These are phyloP conservation scores for Penicillium expansum DNA, from an alignment of 2,329 filamentous ascomycete species.

Conservation along the genomic window DNA sequence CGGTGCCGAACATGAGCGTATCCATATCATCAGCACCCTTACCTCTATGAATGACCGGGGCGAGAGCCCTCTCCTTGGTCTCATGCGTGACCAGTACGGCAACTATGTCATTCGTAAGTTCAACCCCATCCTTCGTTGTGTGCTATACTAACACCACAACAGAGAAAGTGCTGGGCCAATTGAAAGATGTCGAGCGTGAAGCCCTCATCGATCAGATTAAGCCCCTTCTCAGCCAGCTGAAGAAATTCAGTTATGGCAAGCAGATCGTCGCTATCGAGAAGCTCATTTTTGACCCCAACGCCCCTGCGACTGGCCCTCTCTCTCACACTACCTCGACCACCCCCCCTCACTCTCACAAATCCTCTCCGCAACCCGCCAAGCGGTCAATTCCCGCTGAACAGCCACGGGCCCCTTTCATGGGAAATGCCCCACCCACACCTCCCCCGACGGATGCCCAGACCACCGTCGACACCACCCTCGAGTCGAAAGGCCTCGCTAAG, in stretches of 20 bases:
- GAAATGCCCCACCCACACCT: constrained; percentile 60
- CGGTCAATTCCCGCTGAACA: constrained; percentile 34
- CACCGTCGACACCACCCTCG: constrained; percentile 48
- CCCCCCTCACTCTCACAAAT: constrained; percentile 41
- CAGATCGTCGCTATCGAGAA: constrained; percentile 65
- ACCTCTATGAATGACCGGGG: constrained; percentile 62
- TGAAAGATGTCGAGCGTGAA: constrained; percentile 60
- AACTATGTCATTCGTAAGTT: constrained; percentile 95
- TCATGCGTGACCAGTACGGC: constrained; percentile 88
- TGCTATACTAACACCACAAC: constrained; percentile 26
- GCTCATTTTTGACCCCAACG: constrained; percentile 45
- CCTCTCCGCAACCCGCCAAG: constrained; percentile 37
- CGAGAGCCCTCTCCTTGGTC: constrained; percentile 65
- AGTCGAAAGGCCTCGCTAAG: constrained; percentile 35
- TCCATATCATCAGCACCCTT: constrained; percentile 64
- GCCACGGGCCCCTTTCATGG: constrained; percentile 49
- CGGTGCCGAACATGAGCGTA: constrained; percentile 67
- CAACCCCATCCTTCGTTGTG: not conserved
- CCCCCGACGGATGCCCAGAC: constrained; percentile 69
- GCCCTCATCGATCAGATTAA: constrained; percentile 63
- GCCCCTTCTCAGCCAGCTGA: constrained; percentile 60
- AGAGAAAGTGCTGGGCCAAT: constrained; percentile 75
- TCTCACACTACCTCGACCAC: constrained; percentile 37
- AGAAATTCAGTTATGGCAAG: constrained; percentile 63
- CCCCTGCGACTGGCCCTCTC: constrained; percentile 23